Conservation (phyloP, 495 filamentous ascomycete species). For the Neurospora sp. region DNA sequence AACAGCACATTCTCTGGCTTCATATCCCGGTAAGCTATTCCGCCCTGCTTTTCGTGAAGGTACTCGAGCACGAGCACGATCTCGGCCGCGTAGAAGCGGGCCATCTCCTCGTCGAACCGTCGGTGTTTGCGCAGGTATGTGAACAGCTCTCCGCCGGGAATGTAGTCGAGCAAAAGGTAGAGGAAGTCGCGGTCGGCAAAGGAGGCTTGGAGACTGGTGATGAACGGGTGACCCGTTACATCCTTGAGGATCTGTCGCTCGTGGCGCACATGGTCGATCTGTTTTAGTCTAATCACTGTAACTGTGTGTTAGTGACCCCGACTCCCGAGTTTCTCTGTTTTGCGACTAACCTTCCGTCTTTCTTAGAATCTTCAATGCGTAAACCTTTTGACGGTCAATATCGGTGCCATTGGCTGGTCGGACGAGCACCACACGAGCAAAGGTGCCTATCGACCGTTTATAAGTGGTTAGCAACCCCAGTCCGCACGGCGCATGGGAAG, state of each 20-base stretch:
- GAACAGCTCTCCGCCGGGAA: constrained; percentile 92
- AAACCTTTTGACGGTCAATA: constrained; percentile 57
- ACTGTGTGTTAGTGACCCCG: constrained; percentile 1
- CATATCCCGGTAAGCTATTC: constrained; percentile 87
- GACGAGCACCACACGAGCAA: constrained; percentile 88
- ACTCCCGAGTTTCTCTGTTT: constrained; percentile 29
- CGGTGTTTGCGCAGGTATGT: constrained; percentile 79
- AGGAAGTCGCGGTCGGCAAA: constrained; percentile 84
- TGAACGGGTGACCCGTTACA: constrained; percentile 89
- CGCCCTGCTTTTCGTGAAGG: constrained; percentile 71
- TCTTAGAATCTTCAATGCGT: constrained; percentile 85
- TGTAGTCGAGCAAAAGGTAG: constrained; percentile 88
- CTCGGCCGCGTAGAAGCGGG: constrained; percentile 91
- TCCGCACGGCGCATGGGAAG: constrained; percentile 2
- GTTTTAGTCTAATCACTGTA: constrained; percentile 87
- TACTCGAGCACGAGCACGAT: constrained; percentile 89
- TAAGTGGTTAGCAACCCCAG: constrained; percentile 21
- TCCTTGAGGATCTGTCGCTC: constrained; percentile 80
- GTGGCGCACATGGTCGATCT: constrained; percentile 94
- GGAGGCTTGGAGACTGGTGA: constrained; percentile 79
- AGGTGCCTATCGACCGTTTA: constrained; percentile 56
- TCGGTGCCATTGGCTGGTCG: constrained; percentile 46
- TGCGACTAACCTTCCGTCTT: constrained; percentile 53
- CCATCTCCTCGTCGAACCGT: constrained; percentile 75
- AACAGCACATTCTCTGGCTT: constrained; percentile 95